Evolutionary conservation across 306 rosid species (phyloP).

Genomic region (Cicer chorassanicum): DNA sequence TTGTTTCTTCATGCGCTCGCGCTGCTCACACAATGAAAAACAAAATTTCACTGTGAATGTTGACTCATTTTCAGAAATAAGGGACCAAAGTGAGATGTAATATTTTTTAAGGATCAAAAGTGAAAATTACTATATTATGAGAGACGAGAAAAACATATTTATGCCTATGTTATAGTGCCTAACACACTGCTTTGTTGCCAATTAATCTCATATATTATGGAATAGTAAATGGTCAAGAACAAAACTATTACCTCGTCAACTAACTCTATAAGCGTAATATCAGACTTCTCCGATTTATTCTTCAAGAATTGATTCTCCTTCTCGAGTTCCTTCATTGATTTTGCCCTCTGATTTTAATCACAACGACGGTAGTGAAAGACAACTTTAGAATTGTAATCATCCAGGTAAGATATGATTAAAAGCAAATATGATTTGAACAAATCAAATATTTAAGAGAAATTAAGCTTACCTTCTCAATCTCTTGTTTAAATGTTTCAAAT

Average conservation of each 20-base stretch:
- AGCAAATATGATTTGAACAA: conserved; percentile 35
- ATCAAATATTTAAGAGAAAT: conserved; percentile 35
- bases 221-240: conserved; percentile 26
- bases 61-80: not conserved
- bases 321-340: conserved; percentile 92
- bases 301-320: conserved; percentile 91
- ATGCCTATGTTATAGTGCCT: not conserved
- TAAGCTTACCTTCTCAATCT: conserved; percentile 79
- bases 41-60: not conserved
- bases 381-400: conserved; percentile 35
- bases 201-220: conserved; percentile 2
- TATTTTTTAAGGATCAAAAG: not conserved
- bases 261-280: conserved; percentile 80
- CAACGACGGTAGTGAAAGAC: conserved; percentile 34
- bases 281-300: conserved; percentile 89
- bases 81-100: not conserved
- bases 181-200: conserved; percentile 6
- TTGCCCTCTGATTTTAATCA: conserved; percentile 74
- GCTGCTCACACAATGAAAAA: conserved; percentile 58
- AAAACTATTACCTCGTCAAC: conserved; percentile 73
- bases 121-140: not conserved
- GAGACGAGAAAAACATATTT: not conserved
- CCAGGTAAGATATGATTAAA: conserved; percentile 36
- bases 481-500: conserved; percentile 89
- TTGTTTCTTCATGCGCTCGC: conserved; percentile 80